phyloP scores from a whole-genome alignment of 176 grass and related monocot genomes.

The Cenchrus americanus region DNA sequence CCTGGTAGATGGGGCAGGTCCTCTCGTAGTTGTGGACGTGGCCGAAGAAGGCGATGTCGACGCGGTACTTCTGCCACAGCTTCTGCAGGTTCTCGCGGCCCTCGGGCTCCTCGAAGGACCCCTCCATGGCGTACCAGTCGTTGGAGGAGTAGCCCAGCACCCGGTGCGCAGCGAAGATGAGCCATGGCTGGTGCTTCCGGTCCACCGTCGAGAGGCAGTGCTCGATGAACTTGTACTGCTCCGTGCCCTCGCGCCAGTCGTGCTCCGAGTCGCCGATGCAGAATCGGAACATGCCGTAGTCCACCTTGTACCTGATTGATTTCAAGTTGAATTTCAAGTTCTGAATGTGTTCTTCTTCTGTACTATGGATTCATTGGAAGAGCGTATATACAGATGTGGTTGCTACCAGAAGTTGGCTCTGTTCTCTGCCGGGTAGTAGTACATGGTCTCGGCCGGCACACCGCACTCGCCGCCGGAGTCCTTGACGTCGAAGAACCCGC shows the following conservation, averaged over 20 bases:
- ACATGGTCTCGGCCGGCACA: slow-evolving; percentile 74
- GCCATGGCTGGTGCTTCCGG: slow-evolving; percentile 88
- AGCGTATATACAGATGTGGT: no score
- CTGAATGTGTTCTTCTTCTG: no score
- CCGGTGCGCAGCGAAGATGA: slow-evolving; percentile 76
- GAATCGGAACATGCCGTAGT: slow-evolving; percentile 91
- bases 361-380: no score
- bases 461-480: slow-evolving; percentile 95
- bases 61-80: slow-evolving; percentile 84
- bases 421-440: slow-evolving; percentile 85
- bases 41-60: slow-evolving; percentile 79
- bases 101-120: slow-evolving; percentile 82
- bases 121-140: slow-evolving; percentile 52
- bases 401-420: slow-evolving; percentile 67
- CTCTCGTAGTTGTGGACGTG: slow-evolving; percentile 92
- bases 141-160: slow-evolving; percentile 87
- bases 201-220: slow-evolving; percentile 79
- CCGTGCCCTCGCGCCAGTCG: slow-evolving; percentile 77
- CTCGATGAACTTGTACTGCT: slow-evolving; percentile 78
- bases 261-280: slow-evolving; percentile 89
- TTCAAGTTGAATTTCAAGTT: no score
- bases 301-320: slow-evolving; percentile 57
- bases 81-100: slow-evolving; percentile 76
- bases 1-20: slow-evolving; percentile 82
- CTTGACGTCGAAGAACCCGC: slow-evolving; percentile 60